A percentile compares a stretch with the other conserved stretches of the same genome.
phyloP scores from a whole-genome alignment of 179 eudicot genomes.

The Sideroxylon spinosum region DNA sequence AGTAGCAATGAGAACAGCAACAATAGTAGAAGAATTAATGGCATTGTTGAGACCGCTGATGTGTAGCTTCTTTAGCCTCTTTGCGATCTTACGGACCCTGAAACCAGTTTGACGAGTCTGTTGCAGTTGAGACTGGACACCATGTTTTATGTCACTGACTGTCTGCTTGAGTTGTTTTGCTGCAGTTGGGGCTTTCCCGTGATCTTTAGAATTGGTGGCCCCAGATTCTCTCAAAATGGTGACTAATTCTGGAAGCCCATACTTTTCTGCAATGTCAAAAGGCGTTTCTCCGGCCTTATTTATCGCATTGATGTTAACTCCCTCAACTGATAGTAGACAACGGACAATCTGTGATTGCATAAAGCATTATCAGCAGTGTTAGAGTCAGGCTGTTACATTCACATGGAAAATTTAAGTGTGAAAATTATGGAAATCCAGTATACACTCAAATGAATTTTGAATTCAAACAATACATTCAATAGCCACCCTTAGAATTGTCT shows the following conservation, averaged over 20 bases:
- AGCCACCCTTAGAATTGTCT: too few relatives aligned
- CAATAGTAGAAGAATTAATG: constrained; percentile 78
- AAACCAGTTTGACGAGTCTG: constrained; percentile 80
- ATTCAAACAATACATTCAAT: too few relatives aligned
- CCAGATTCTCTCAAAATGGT: constrained; percentile 56
- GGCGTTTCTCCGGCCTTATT: constrained; percentile 75
- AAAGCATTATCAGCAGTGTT: neutral
- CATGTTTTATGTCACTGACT: constrained; percentile 86
- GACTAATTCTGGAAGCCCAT: constrained; percentile 54
- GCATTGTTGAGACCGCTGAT: constrained; percentile 87
- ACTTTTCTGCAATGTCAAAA: constrained; percentile 72
- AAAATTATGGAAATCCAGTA: neutral
- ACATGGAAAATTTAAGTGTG: neutral
- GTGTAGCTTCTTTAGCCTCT: constrained; percentile 79
- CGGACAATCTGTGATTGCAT: constrained; percentile 48
- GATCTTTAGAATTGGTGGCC: constrained; percentile 56
- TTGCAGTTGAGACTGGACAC: constrained; percentile 74
- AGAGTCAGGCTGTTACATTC: neutral
- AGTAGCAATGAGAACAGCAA: constrained; percentile 87
- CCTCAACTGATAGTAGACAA: constrained; percentile 51
- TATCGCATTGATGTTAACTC: constrained; percentile 48
- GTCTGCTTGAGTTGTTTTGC: constrained; percentile 88
- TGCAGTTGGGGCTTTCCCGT: constrained; percentile 57
- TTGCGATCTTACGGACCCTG: constrained; percentile 66
- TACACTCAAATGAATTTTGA: neutral